phyloP scores from a whole-genome alignment of 352 stramenopile genomes.

The Blastocystis sp. region DNA sequence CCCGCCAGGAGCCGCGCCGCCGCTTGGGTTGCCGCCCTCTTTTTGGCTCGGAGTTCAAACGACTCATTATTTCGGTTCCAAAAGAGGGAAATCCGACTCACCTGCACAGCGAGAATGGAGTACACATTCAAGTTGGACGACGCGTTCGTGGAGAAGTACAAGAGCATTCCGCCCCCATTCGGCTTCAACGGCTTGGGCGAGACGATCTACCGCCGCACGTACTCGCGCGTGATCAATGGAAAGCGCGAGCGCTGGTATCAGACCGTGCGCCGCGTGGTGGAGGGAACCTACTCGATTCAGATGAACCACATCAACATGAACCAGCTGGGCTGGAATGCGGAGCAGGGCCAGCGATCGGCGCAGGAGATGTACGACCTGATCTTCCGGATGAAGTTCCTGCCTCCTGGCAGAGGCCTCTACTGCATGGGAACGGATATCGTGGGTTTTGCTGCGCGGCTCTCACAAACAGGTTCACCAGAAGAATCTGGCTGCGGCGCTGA shows the following conservation, averaged over 20 bases:
- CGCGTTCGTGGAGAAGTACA: slow-evolving; percentile 75
- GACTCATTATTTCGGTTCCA: neutral
- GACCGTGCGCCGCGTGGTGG: slow-evolving; percentile 86
- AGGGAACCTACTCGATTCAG: slow-evolving; percentile 88
- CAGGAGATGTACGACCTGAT: slow-evolving; percentile 87
- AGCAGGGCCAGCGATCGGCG: slow-evolving; percentile 74
- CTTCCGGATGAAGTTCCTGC: slow-evolving; percentile 89
- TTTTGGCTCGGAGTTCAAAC: slow-evolving; percentile 24
- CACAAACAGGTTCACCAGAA: slow-evolving; percentile 73
- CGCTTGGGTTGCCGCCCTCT: neutral
- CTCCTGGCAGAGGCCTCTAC: slow-evolving; percentile 85
- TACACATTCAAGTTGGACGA: slow-evolving; percentile 73
- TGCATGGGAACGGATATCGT: slow-evolving; percentile 88
- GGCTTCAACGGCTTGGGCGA: slow-evolving; percentile 89
- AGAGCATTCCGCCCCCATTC: slow-evolving; percentile 77
- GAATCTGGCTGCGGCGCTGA: slow-evolving; percentile 82
- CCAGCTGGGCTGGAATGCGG: slow-evolving; percentile 78
- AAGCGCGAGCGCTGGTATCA: slow-evolving; percentile 84
- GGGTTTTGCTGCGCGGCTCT: slow-evolving; percentile 72
- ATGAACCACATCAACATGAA: slow-evolving; percentile 80
- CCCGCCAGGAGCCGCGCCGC: neutral
- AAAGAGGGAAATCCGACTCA: neutral
- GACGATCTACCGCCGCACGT: slow-evolving; percentile 86
- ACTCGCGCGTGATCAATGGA: slow-evolving; percentile 82
- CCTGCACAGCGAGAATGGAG: neutral